Evolutionary conservation across 371 early-diverging fungal species (phyloP), one percentile per base, ranked within the genome.

Genomic region (Zopfochytrium polystomum): DNA sequence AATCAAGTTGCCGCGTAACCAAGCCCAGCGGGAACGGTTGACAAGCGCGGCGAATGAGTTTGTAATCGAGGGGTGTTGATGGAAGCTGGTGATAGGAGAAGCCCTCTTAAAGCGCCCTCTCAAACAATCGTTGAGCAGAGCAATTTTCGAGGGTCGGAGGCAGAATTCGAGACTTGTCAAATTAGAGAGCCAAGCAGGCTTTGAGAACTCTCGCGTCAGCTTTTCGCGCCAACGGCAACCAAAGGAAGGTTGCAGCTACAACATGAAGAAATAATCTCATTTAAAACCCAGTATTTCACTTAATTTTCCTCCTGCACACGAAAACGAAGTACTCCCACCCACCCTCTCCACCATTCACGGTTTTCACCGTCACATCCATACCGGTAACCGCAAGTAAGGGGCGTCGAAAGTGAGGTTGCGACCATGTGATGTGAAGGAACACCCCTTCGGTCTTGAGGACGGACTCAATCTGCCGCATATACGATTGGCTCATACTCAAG

Each of bases 391-490:
- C 79, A 46, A 91, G 72, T 63, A 89, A 86, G 57, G 84, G 72
- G 67, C 80, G 83, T 52, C 92, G 82, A 68, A 93, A 93, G 65
- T 92, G 93, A 52, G 93, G 93, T 68, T 91, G 93, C 13, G 89
- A 90, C 78, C 90, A 93, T 0, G 93, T 92, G 53, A 93, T 88
- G 63, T 93, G 92, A 29, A 92, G 70, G 65, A 93, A 93, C 35
- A 75, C 70, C 35, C 92, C 93, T 3, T 84, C 86, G 5, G 81
- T 73, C 51, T 86, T 87, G 55, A 93, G 77, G n/a, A 85, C 84
- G 23, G 86, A 73, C 27, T 80, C 74, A 3, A 90, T 90, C 61
- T 91, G 90, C 45, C 80, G 82, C 32, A 93, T 85, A 62, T 90
- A 91, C 22, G 73, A 69, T n/a, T 76, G 77, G 0, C 87, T 85